Conservation (phyloP, 2,329 filamentous ascomycete species). For the Ceratocystis eucalypticola region DNA sequence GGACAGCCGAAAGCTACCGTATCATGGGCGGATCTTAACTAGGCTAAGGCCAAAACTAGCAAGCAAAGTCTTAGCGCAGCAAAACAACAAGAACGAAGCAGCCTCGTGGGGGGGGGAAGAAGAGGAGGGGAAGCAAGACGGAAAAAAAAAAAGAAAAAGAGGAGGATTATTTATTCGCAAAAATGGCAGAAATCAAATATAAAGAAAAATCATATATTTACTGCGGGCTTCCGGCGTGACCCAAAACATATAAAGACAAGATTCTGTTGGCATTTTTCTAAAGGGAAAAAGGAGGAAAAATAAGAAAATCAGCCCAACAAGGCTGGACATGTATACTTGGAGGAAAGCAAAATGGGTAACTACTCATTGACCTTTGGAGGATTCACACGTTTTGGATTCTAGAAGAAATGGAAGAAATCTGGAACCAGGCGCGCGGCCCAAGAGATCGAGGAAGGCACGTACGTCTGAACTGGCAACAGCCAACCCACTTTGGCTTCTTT, state of each 20-base stretch:
- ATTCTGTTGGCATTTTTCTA: too few relatives aligned
- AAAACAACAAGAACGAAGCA: neutral
- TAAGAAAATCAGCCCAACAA: neutral
- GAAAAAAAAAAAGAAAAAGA: neutral
- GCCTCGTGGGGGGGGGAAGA: neutral
- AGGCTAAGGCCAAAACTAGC: neutral
- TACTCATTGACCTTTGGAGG: neutral
- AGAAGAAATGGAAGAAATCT: conserved; percentile 3
- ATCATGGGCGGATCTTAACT: conserved; percentile 2
- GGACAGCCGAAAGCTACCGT: neutral
- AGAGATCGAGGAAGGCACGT: neutral
- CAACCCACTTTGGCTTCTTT: neutral
- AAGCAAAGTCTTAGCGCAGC: conserved; percentile 2
- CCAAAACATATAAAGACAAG: neutral
- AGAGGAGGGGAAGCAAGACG: neutral
- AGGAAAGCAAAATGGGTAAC: neutral
- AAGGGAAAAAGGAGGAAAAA: neutral
- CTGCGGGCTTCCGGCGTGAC: neutral
- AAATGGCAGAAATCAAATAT: neutral
- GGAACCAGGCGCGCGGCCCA: neutral
- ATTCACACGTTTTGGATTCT: neutral
- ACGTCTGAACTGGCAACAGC: neutral
- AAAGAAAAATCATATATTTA: neutral
- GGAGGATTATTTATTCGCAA: neutral
- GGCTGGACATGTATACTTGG: neutral